Conservation (phyloP, 1,284 basidiomycete genomes). For the Cutaneotrichosporon sp. region DNA sequence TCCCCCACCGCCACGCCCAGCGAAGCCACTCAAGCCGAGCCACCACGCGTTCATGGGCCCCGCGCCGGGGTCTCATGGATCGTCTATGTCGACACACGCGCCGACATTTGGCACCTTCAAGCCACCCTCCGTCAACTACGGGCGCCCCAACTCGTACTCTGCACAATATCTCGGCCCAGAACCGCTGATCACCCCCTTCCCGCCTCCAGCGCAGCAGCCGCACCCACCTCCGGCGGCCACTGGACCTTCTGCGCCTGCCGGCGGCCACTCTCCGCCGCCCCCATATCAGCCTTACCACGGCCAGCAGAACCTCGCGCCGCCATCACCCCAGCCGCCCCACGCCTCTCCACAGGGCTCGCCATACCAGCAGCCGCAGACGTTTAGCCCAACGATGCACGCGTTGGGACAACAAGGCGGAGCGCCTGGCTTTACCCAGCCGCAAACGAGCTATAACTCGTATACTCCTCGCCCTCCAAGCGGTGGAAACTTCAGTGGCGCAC, state of each 20-base stretch:
- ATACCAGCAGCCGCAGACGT: not conserved
- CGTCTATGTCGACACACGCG: not conserved
- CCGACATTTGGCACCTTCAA: constrained; percentile 1
- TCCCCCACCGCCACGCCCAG: not conserved
- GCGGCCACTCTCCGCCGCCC: not conserved
- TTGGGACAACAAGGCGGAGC: not conserved
- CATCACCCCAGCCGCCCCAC: not conserved
- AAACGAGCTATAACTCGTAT: not conserved
- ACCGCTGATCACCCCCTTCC: not conserved
- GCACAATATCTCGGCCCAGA: not conserved
- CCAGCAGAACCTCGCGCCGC: not conserved
- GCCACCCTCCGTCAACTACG: not conserved
- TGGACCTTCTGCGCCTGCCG: not conserved
- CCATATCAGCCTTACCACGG: no score
- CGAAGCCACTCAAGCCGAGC: not conserved
- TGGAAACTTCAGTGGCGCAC: not conserved
- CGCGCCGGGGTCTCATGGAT: not conserved
- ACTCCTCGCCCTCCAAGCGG: not conserved
- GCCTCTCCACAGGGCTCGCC: no score
- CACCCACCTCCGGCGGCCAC: not conserved
- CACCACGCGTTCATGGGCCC: not conserved
- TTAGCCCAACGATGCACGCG: not conserved
- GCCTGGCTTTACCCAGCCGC: not conserved
- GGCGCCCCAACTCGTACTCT: not conserved
- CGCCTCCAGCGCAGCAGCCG: not conserved